phyloP scores from a whole-genome alignment of 305 asterid species.

The Fraxinus latifolia region DNA sequence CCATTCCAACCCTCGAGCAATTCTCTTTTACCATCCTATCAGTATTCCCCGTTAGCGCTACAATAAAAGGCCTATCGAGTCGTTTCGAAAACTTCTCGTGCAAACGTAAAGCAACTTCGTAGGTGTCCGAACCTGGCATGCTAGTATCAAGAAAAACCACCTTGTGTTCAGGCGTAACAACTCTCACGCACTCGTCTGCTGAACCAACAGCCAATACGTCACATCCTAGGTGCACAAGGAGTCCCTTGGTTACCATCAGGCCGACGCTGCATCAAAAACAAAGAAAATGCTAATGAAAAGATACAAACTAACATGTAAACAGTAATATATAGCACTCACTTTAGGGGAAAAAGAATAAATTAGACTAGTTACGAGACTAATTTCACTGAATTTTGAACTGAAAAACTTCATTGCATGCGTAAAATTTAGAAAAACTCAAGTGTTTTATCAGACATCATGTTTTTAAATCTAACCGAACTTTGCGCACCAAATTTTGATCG shows the following conservation, averaged over 20 bases:
- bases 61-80: slow-evolving; percentile 61
- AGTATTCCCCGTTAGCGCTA: slow-evolving; percentile 68
- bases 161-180: slow-evolving; percentile 58
- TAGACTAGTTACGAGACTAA: not conserved
- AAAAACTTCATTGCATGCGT: not conserved
- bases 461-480: not conserved
- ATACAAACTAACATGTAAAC: not conserved
- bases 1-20: slow-evolving; percentile 82
- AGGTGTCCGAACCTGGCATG: slow-evolving; percentile 55
- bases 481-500: not conserved
- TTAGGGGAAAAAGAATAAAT: not conserved
- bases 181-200: slow-evolving; percentile 75
- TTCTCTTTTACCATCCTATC: slow-evolving; percentile 66
- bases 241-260: slow-evolving; percentile 81
- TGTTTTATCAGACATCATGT: not conserved
- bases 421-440: not conserved
- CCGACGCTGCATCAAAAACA: slow-evolving; percentile 55
- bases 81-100: slow-evolving; percentile 65
- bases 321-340: not conserved
- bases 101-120: slow-evolving; percentile 55
- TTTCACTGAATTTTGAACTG: not conserved
- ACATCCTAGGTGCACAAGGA: slow-evolving; percentile 81
- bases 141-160: slow-evolving; percentile 71
- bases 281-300: not conserved
- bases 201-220: slow-evolving; percentile 71